Evolutionary conservation across 441 rosid genomes (phyloP).

Genomic region (Pelargonium myrrhifolium): DNA sequence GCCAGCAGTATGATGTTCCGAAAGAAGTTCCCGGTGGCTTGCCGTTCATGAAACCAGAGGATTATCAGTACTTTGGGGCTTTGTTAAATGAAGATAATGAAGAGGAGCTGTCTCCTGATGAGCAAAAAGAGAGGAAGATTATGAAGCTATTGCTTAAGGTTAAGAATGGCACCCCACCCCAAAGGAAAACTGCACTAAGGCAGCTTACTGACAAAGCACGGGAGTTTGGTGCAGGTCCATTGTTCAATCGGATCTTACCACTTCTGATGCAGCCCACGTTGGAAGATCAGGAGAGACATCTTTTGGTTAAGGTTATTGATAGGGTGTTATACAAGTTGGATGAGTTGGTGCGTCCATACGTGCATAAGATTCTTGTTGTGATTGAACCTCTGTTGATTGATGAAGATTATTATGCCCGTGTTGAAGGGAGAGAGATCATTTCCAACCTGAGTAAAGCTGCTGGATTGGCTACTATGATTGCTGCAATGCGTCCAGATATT

Average conservation of each 20-base stretch:
- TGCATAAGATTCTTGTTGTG: conserved; percentile 95
- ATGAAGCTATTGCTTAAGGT: conserved; percentile 89
- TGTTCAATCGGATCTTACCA: conserved; percentile 79
- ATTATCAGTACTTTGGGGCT: conserved; percentile 81
- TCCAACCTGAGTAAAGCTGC: conserved; percentile 97
- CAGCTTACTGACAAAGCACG: conserved; percentile 96
- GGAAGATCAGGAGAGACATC: conserved; percentile 99
- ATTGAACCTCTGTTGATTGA: conserved; percentile 95
- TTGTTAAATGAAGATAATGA: conserved; percentile 84
- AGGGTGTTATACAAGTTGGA: conserved; percentile 86
- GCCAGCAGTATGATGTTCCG: conserved; percentile 96
- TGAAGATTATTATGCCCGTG: conserved; percentile 98
- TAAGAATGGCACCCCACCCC: conserved; percentile 94
- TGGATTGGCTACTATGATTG: conserved; percentile 97
- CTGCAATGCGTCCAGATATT: conserved; percentile 98
- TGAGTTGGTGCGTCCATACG: conserved; percentile 90
- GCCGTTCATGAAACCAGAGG: conserved; percentile 97
- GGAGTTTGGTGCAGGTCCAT: conserved; percentile 92
- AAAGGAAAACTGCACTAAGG: conserved; percentile 90
- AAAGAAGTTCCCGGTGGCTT: conserved; percentile 78
- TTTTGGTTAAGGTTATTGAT: conserved; percentile 90
- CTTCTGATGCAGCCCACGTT: conserved; percentile 92
- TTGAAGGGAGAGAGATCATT: conserved; percentile 94
- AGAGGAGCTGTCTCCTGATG: conserved; percentile 78
- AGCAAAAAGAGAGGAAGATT: conserved; percentile 94